phyloP scores from a whole-genome alignment of 352 stramenopile species.

The Globisporangium sylvaticum region DNA sequence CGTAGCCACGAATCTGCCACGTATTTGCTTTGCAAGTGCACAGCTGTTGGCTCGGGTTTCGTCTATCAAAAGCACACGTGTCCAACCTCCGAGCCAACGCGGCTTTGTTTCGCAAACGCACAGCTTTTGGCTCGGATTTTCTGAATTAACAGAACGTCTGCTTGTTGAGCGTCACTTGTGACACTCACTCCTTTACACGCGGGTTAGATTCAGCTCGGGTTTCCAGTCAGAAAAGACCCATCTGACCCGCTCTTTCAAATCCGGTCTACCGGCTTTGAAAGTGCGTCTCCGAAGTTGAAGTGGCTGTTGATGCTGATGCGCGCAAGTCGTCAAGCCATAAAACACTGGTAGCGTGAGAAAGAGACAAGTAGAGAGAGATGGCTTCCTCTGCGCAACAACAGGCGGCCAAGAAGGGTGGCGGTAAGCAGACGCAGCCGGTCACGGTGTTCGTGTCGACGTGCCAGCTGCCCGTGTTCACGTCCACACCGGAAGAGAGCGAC shows the following conservation, averaged over 20 bases:
- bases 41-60: not conserved
- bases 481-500: slow-evolving; percentile 4
- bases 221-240: not conserved
- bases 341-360: not conserved
- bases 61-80: not conserved
- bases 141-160: not conserved
- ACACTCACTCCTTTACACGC: not conserved
- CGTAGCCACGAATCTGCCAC: not conserved
- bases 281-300: not conserved
- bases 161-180: not conserved
- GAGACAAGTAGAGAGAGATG: not conserved
- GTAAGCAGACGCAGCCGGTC: slow-evolving; percentile 16
- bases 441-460: slow-evolving; percentile 63
- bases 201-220: not conserved
- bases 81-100: no score
- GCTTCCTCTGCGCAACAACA: not conserved
- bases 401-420: not conserved
- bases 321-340: not conserved
- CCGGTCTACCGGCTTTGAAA: not conserved
- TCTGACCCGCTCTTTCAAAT: not conserved
- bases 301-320: not conserved
- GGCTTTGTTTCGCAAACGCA: not conserved
- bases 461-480: slow-evolving; percentile 32
- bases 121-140: not conserved
- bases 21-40: not conserved